These are phyloP conservation scores for Uronychia setigera DNA, from an alignment of 73 alveolate genomes.

Conservation along the genomic window DNA sequence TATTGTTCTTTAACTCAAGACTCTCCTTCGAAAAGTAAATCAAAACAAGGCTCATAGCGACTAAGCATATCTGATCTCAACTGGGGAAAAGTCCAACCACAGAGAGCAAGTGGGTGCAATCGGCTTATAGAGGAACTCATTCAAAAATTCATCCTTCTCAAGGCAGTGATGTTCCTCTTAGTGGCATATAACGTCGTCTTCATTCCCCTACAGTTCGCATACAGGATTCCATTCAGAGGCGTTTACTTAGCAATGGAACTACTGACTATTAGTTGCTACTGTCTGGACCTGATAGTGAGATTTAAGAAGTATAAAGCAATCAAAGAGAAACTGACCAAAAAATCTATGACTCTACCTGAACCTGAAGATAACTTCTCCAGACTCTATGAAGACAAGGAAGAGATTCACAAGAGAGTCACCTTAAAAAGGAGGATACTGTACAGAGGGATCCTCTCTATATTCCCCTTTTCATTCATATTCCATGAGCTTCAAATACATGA, in stretches of 20 bases:
- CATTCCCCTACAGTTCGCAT: constrained; percentile 61
- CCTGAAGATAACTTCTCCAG: neutral
- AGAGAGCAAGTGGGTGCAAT: neutral
- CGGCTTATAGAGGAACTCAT: too few species aligned
- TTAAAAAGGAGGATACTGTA: neutral
- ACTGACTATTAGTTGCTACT: constrained; percentile 35
- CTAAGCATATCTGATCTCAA: too few species aligned
- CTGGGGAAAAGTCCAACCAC: neutral
- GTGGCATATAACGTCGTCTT: constrained; percentile 50
- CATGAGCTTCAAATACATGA: neutral
- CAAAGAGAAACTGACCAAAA: neutral
- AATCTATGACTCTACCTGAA: neutral
- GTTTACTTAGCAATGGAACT: constrained; percentile 22
- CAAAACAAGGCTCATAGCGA: neutral
- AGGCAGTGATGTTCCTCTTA: neutral
- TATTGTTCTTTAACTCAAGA: neutral
- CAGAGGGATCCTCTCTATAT: constrained; percentile 5
- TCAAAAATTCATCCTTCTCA: neutral
- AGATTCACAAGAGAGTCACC: constrained; percentile 9
- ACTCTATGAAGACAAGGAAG: constrained; percentile 19
- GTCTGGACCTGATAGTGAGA: constrained; percentile 13
- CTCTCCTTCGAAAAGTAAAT: neutral
- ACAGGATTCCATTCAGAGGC: constrained; percentile 24
- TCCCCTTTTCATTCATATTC: constrained; percentile 50
- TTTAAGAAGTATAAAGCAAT: neutral